Conservation (phyloP, 805 yeast genomes). For the Metschnikowia amazonensis region DNA sequence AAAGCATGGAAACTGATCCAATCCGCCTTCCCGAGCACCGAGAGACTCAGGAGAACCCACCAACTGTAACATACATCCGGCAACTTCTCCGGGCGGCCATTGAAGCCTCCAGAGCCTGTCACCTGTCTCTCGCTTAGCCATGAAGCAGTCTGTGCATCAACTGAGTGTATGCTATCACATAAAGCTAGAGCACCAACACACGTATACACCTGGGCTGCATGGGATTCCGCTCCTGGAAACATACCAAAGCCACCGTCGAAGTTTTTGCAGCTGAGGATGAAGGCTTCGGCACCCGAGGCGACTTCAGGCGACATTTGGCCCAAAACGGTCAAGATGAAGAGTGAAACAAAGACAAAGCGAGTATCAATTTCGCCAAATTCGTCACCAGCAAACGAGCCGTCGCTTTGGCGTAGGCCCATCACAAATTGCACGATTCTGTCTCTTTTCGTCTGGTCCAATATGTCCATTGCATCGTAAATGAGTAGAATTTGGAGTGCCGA, state of each 20-base stretch:
- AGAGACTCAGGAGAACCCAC: conserved; percentile 87
- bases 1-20: conserved; percentile 75
- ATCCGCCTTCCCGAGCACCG: conserved; percentile 59
- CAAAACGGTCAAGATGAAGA: conserved; percentile 67
- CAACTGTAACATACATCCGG: conserved; percentile 98
- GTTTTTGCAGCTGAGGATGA: conserved; percentile 68
- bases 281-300: conserved; percentile 61
- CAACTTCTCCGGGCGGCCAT: conserved; percentile 92
- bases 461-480: conserved; percentile 52
- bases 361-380: conserved; percentile 90
- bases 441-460: conserved; percentile 27
- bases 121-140: conserved; percentile 94
- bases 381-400: conserved; percentile 89
- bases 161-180: conserved; percentile 22
- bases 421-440: conserved; percentile 28
- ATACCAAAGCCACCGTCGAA: conserved; percentile 96
- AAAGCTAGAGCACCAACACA: conserved; percentile 73
- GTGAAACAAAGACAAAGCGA: conserved; percentile 79
- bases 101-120: conserved; percentile 75
- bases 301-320: conserved; percentile 55
- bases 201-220: conserved; percentile 87
- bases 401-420: conserved; percentile 43
- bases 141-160: conserved; percentile 60
- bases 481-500: conserved; percentile 81
- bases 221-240: conserved; percentile 93